These are phyloP conservation scores for Ogataea ganodermae DNA, from an alignment of 805 yeast genomes.

Conservation along the genomic window DNA sequence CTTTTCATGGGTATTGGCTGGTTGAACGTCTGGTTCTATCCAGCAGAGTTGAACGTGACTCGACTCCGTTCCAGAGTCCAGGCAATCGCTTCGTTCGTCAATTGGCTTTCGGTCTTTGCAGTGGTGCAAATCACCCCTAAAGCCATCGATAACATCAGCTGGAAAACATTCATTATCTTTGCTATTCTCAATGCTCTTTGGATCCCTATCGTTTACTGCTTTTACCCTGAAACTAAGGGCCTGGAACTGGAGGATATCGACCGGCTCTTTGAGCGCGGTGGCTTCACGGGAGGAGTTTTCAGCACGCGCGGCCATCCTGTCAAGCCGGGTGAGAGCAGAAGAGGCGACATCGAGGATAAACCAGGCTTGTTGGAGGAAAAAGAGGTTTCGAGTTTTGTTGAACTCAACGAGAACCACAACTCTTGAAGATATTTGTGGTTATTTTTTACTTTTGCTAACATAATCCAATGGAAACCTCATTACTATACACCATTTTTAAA, in stretches of 20 bases:
- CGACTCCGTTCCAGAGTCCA: constrained; percentile 50
- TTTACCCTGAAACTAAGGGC: constrained; percentile 49
- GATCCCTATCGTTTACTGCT: constrained; percentile 39
- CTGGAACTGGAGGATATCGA: constrained; percentile 43
- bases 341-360: constrained; percentile 9
- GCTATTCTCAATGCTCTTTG: constrained; percentile 44
- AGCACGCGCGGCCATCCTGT: constrained; percentile 18
- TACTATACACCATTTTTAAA: constrained; percentile 1
- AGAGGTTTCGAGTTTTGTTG: constrained; percentile 5
- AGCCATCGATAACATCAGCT: constrained; percentile 40
- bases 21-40: constrained; percentile 47
- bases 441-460: background rate
- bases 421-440: background rate
- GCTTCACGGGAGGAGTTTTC: constrained; percentile 19
- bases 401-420: constrained; percentile 4
- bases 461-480: background rate
- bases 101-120: constrained; percentile 58
- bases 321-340: constrained; percentile 13
- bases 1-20: constrained; percentile 33
- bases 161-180: constrained; percentile 45
- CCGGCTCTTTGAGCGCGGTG: constrained; percentile 20
- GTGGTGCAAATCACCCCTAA: constrained; percentile 55
- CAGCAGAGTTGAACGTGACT: constrained; percentile 59
- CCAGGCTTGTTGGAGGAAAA: constrained; percentile 8
- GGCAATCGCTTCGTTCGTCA: constrained; percentile 53